Base-by-base conservation (phyloP, 2,329 filamentous ascomycete genomes). In the Aureobasidium musti region DNA sequence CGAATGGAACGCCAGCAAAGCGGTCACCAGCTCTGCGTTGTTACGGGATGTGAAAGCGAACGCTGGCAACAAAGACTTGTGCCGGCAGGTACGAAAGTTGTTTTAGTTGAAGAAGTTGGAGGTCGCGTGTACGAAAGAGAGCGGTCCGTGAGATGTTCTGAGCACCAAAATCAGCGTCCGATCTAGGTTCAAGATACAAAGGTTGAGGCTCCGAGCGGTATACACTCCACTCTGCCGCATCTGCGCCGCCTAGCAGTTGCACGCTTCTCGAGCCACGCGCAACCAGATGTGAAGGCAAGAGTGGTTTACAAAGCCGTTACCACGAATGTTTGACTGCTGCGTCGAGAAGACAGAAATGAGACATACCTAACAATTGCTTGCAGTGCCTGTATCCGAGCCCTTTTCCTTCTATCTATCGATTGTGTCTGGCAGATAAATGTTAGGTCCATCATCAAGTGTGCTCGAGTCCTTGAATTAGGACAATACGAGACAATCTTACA, bases 321-420 rank as follows among this genome's bases (percentile, higher is more conserved):
- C 28, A 37, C 14, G 28, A 37, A 5, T 54, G 2, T 17, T 10
- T 1, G 5, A 17, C 52, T 37, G 23, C 23, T 21, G 11, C 7
- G n/a, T n/a, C 30, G n/a, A 17, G 17, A 17, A 45, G 17, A 11
- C 10, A 19, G 41, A 37, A 33, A 35, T 23, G 1, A 5, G 4
- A 64, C 61, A 21, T 37, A 64, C 61, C 61, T 64, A 64, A 45
- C 3, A 35, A 43, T 53, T 26, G 61, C 37, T 50, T 64, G 47
- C 45, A 49, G 10, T 43, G 49, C 61, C 61, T 64, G 17, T 64
- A 64, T 33, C 23, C 35, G 37, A 33, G 35, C n/a, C 49, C 35
- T 35, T 49, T 64, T 54, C 49, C 61, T 35, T 54, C 23, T 64
- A 64, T 64, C 26, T 64, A 64, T 54, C 10, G 39, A 30, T 37